Percentiles rank a stretch among this genome's conserved stretches.
These are phyloP conservation scores for Colletotrichum falcatum DNA, from an alignment of 2,329 filamentous ascomycete genomes.

Conservation along the genomic window DNA sequence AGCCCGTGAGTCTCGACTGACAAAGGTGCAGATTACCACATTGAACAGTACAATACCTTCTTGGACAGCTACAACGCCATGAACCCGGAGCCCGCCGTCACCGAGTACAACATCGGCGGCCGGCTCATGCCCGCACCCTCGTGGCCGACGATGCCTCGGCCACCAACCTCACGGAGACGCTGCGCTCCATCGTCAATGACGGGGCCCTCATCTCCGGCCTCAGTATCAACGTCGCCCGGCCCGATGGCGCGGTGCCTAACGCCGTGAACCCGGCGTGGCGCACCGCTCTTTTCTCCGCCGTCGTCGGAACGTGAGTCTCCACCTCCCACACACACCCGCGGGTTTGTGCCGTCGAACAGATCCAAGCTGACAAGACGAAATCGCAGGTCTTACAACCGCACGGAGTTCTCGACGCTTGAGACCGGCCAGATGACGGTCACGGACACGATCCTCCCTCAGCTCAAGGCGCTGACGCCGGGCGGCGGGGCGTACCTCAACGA, in stretches of 20 bases:
- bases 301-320: conserved; percentile 34
- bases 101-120: conserved; percentile 37
- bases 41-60: conserved; percentile 47
- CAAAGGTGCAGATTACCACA: conserved; percentile 31
- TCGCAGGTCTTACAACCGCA: conserved; percentile 22
- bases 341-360: background rate
- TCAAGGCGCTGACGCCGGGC: conserved; percentile 49
- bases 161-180: background rate
- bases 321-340: background rate
- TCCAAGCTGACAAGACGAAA: background rate
- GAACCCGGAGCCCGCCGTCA: conserved; percentile 39
- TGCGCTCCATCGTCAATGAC: conserved; percentile 7
- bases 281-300: conserved; percentile 34
- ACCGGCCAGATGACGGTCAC: conserved; percentile 22
- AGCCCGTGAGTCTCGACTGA: background rate
- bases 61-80: conserved; percentile 41
- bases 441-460: conserved; percentile 23
- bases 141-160: conserved; percentile 26
- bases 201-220: conserved; percentile 34
- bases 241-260: conserved; percentile 34
- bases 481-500: conserved; percentile 64
- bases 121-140: conserved; percentile 30
- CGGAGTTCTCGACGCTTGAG: conserved; percentile 32
- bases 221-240: conserved; percentile 32
- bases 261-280: conserved; percentile 44